Conservation (phyloP, 352 stramenopile species). For the Phytophthora europaea region DNA sequence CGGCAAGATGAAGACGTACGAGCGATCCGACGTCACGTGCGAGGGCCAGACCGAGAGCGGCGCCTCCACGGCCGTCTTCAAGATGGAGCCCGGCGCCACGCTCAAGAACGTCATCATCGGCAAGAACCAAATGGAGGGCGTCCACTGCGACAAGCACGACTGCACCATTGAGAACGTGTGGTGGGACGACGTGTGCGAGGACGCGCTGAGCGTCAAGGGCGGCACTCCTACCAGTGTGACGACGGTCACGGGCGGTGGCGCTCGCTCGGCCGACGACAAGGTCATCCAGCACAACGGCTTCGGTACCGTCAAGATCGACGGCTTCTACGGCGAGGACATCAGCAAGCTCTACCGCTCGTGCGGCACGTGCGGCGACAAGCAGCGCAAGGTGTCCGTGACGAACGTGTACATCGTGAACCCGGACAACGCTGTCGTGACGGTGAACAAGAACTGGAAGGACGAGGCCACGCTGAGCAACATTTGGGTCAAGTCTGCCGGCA, state of each 20-base stretch:
- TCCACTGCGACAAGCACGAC: not conserved
- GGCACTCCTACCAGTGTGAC: conserved; percentile 38
- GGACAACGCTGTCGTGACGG: conserved; percentile 42
- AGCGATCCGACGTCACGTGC: conserved; percentile 8
- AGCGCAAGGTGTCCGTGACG: conserved; percentile 34
- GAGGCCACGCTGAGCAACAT: conserved; percentile 53
- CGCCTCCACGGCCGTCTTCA: too few relatives aligned
- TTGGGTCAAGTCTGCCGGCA: conserved; percentile 29
- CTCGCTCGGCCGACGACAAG: conserved; percentile 54
- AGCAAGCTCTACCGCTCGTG: too few relatives aligned
- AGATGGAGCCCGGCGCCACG: too few relatives aligned
- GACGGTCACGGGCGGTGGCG: conserved; percentile 35
- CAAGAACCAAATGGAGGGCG: conserved; percentile 5
- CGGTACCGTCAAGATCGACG: conserved; percentile 26
- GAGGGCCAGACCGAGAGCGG: conserved; percentile 10
- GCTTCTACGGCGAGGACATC: too few relatives aligned
- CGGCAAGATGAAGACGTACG: conserved; percentile 14
- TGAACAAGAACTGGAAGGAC: conserved; percentile 55
- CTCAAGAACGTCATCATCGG: conserved; percentile 3
- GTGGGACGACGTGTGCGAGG: conserved; percentile 31
- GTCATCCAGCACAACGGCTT: conserved; percentile 47
- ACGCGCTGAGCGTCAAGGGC: conserved; percentile 45
- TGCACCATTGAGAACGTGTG: conserved; percentile 18
- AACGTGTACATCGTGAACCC: conserved; percentile 52
- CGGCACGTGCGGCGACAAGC: conserved; percentile 12